These are phyloP conservation scores for Sporothrix pseudoabietina DNA, from an alignment of 2,329 filamentous ascomycete species.

Conservation along the genomic window DNA sequence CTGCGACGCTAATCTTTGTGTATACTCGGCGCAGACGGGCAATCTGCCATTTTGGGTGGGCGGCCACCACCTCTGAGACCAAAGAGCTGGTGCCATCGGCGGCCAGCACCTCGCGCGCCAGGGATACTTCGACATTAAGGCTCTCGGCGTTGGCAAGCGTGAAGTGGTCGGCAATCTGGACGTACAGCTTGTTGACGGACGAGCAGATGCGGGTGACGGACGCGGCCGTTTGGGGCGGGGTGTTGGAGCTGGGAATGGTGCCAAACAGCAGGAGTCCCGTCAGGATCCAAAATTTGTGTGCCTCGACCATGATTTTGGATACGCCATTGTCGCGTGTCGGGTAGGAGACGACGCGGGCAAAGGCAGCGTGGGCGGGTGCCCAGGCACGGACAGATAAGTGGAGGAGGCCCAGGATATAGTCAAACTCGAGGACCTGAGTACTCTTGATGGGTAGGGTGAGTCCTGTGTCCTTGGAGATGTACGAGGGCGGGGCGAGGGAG, in stretches of 20 bases:
- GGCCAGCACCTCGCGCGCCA: constrained; percentile 57
- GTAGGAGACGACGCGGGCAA: constrained; percentile 67
- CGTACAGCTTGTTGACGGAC: constrained; percentile 53
- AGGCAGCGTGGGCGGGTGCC: constrained; percentile 61
- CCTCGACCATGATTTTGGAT: constrained; percentile 81
- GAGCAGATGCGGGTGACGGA: constrained; percentile 59
- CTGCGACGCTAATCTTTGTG: constrained; percentile 57
- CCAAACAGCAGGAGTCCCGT: constrained; percentile 73
- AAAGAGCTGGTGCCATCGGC: constrained; percentile 74
- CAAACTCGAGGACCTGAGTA: constrained; percentile 65
- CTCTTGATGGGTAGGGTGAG: constrained; percentile 59
- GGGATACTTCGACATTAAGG: constrained; percentile 64
- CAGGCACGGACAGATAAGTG: constrained; percentile 65
- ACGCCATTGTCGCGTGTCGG: constrained; percentile 64
- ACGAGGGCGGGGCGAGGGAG: constrained; percentile 52
- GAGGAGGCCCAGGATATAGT: constrained; percentile 67
- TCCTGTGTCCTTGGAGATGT: constrained; percentile 61
- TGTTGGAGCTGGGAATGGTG: constrained; percentile 46
- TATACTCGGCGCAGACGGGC: constrained; percentile 73
- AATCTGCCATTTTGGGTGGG: constrained; percentile 76
- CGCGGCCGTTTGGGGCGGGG: constrained; percentile 58
- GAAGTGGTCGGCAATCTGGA: constrained; percentile 54
- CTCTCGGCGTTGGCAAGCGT: constrained; percentile 55
- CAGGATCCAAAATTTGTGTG: constrained; percentile 89
- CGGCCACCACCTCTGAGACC: constrained; percentile 66